Conservation (phyloP, 257 asterid species). For the Linderniella brevidens region DNA sequence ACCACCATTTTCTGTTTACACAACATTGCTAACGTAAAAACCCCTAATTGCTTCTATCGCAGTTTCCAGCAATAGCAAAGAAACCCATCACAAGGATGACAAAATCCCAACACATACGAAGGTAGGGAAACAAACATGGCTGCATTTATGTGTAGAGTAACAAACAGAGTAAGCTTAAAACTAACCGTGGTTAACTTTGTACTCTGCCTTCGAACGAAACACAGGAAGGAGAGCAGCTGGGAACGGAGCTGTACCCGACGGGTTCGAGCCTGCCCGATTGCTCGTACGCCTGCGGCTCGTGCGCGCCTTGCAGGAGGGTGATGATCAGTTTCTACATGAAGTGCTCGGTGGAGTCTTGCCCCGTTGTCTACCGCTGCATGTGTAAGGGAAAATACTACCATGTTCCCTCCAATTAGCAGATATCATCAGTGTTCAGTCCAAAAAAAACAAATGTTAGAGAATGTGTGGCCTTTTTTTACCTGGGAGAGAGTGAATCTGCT, state of each 20-base stretch:
- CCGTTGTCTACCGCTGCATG: conserved; percentile 81
- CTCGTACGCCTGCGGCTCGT: conserved; percentile 78
- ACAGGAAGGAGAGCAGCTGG: conserved; percentile 33
- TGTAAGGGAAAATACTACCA: conserved; percentile 86
- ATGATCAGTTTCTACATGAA: conserved; percentile 49
- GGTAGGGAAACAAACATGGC: neutral
- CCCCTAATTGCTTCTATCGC: conserved; percentile 5
- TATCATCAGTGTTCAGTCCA: no score
- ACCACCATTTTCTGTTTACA: no score
- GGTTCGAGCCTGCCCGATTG: conserved; percentile 93
- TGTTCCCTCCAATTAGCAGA: conserved; percentile 51
- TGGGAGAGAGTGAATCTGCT: neutral
- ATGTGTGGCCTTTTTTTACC: no score
- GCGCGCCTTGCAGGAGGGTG: conserved; percentile 79
- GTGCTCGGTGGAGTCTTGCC: conserved; percentile 85
- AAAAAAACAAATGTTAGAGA: no score
- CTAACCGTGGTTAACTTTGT: no score
- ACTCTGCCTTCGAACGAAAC: neutral
- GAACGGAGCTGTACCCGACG: conserved; percentile 70
- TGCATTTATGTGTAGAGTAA: conserved; percentile 1
- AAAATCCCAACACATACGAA: conserved; percentile 7
- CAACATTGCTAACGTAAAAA: neutral
- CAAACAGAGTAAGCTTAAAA: no score
- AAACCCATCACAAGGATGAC: conserved; percentile 15
- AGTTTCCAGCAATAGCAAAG: conserved; percentile 36